Conservation (phyloP, 257 asterid species). For the Osmanthus fragrans region DNA sequence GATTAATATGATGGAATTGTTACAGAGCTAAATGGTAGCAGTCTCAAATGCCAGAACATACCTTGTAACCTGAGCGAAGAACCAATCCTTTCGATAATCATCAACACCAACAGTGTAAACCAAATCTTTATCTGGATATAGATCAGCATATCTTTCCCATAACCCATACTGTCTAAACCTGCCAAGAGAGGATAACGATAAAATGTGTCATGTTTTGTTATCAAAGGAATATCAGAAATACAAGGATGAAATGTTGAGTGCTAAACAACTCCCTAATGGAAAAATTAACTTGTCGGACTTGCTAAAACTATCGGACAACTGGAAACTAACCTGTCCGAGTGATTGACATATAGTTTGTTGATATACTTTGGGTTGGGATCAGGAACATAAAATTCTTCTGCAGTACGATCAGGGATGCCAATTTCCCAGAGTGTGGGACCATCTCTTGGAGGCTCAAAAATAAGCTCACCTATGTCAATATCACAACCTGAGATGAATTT, state of each 20-base stretch:
- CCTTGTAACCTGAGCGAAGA: slow-evolving; percentile 87
- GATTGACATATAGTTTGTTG: slow-evolving; percentile 58
- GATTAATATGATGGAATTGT: neutral
- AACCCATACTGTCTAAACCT: slow-evolving; percentile 93
- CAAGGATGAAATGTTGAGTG: neutral
- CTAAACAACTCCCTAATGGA: neutral
- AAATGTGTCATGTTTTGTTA: neutral
- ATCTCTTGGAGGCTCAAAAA: slow-evolving; percentile 61
- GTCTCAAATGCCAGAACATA: slow-evolving; percentile 18
- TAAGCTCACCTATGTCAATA: slow-evolving; percentile 50
- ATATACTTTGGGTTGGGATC: slow-evolving; percentile 61
- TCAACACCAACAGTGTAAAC: slow-evolving; percentile 65
- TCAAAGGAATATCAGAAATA: neutral
- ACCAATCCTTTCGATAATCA: slow-evolving; percentile 71
- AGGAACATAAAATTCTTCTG: slow-evolving; percentile 69
- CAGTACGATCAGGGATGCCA: slow-evolving; percentile 73
- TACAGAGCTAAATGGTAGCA: neutral
- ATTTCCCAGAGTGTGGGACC: slow-evolving; percentile 87
- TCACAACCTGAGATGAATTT: slow-evolving; percentile 40
- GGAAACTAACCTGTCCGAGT: slow-evolving; percentile 52
- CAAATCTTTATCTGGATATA: slow-evolving; percentile 67
- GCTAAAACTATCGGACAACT: neutral
- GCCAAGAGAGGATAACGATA: slow-evolving; percentile 17
- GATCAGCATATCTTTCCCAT: slow-evolving; percentile 75
- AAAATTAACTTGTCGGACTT: neutral